phyloP scores from a whole-genome alignment of 257 asterid genomes.

The Anisodus acutangulus region DNA sequence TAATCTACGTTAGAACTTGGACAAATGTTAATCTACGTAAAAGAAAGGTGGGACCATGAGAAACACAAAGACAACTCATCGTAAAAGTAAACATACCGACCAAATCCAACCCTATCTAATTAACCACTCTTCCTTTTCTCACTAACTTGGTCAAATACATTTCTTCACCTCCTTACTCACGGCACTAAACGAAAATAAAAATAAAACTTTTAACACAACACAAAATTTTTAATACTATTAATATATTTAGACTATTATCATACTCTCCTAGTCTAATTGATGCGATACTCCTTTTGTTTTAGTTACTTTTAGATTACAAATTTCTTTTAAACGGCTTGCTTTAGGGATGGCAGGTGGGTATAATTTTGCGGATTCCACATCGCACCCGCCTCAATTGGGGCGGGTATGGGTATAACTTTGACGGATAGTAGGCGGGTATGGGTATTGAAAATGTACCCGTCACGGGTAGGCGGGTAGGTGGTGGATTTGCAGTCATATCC shows the following conservation, averaged over 20 bases:
- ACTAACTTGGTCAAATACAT: constrained; percentile 67
- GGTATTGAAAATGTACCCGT: no score
- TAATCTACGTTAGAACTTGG: not conserved
- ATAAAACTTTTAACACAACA: not conserved
- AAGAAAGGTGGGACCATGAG: not conserved
- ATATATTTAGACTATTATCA: not conserved
- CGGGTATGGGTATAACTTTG: no score
- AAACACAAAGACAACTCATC: constrained; percentile 49
- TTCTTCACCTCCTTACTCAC: not conserved
- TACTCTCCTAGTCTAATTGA: not conserved
- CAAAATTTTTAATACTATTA: not conserved
- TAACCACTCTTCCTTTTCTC: constrained; percentile 58
- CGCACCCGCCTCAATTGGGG: no score
- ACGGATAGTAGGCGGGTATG: no score
- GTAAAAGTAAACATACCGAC: constrained; percentile 68
- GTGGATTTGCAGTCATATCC: no score
- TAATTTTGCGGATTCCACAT: no score
- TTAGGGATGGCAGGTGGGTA: no score
- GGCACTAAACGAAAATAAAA: not conserved
- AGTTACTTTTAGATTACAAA: no score
- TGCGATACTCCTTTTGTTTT: no score
- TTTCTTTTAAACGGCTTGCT: no score
- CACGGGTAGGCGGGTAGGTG: no score
- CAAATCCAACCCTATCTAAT: constrained; percentile 69
- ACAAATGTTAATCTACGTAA: no score